phyloP scores from a whole-genome alignment of 495 filamentous ascomycete genomes.

The Tuber melanosporum region DNA sequence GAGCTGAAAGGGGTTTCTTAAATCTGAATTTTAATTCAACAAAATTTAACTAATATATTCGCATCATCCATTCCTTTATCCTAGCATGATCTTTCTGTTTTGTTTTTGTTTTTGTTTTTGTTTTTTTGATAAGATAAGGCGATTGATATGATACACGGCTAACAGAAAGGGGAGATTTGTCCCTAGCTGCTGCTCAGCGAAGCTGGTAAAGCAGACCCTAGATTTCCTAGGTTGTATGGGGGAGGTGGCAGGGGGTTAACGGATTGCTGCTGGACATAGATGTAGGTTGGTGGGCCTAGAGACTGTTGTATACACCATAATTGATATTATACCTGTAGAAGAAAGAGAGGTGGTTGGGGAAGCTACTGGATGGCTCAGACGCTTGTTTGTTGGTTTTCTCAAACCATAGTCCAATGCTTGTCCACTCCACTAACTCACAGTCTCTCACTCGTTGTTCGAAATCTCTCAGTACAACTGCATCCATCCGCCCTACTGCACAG shows the following conservation, averaged over 20 bases:
- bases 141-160: too few species aligned
- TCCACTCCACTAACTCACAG: neutral
- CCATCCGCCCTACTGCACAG: neutral
- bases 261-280: constrained; percentile 9
- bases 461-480: neutral
- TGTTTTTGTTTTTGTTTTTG: too few species aligned
- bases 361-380: neutral
- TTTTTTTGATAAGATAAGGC: too few species aligned
- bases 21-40: too few species aligned
- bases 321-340: neutral
- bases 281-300: neutral
- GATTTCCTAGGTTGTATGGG: constrained; percentile 26
- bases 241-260: constrained; percentile 29
- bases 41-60: too few species aligned
- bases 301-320: neutral
- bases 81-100: too few species aligned
- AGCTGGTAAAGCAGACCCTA: too few species aligned
- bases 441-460: neutral
- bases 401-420: neutral
- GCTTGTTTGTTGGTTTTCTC: neutral
- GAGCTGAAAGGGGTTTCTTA: too few species aligned
- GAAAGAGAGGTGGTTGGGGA: neutral
- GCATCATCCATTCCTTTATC: too few species aligned
- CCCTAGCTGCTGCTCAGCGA: too few species aligned
- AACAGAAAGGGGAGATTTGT: too few species aligned